These are phyloP conservation scores for Diaporthe nobilis DNA, from an alignment of 2,329 filamentous ascomycete genomes.

Conservation along the genomic window DNA sequence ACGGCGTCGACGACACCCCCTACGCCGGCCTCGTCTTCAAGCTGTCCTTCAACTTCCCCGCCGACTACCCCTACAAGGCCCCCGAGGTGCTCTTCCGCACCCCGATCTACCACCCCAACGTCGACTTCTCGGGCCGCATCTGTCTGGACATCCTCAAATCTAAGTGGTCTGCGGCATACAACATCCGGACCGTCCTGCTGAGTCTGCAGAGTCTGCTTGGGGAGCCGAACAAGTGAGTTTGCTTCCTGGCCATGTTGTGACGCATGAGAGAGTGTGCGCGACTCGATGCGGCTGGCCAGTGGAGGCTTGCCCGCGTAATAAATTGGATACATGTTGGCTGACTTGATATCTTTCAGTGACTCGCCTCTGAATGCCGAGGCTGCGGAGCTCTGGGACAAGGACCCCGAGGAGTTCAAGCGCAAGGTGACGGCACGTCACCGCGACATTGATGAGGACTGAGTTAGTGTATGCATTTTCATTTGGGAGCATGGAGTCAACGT, in stretches of 20 bases:
- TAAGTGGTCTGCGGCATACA: constrained; percentile 98
- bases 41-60: constrained; percentile 90
- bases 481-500: constrained; percentile 42
- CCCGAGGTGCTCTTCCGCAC: constrained; percentile 97
- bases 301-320: background rate
- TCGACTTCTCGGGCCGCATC: constrained; percentile 97
- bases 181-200: constrained; percentile 91
- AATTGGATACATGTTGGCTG: background rate
- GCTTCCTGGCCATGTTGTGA: background rate
- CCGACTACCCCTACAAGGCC: constrained; percentile 92
- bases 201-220: constrained; percentile 95
- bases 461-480: constrained; percentile 41
- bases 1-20: constrained; percentile 90
- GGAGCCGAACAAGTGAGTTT: constrained; percentile 95
- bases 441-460: constrained; percentile 75
- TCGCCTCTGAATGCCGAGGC: constrained; percentile 97
- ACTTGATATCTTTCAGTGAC: constrained; percentile 69
- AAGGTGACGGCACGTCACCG: constrained; percentile 75
- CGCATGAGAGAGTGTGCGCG: background rate
- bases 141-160: constrained; percentile 99
- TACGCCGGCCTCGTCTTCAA: constrained; percentile 92
- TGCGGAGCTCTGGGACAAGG: constrained; percentile 94
- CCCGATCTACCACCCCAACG: constrained; percentile 98
- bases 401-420: constrained; percentile 88
- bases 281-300: background rate